These are phyloP conservation scores for Saussurea involucrata DNA, from an alignment of 129 eudicot genomes.

Conservation along the genomic window DNA sequence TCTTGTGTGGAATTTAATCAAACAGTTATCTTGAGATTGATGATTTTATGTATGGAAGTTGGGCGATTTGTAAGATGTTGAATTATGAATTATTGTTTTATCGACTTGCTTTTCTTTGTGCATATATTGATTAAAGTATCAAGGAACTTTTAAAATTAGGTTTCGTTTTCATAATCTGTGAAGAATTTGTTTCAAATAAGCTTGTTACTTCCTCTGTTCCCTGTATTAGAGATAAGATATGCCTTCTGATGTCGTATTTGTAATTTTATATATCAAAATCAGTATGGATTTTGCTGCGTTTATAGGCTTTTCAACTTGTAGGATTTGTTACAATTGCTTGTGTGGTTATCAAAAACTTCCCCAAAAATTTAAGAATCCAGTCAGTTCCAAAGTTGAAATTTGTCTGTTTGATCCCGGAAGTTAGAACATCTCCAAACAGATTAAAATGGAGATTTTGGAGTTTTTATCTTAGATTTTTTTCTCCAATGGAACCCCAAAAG, in stretches of 20 bases:
- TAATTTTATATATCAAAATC: background rate
- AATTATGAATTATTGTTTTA: background rate
- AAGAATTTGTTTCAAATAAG: background rate
- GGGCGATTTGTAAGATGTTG: background rate
- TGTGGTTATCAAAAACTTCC: background rate
- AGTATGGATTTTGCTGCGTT: background rate
- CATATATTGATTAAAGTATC: background rate
- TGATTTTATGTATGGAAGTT: constrained; percentile 1
- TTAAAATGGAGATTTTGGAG: background rate
- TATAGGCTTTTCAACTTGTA: background rate
- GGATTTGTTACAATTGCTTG: background rate
- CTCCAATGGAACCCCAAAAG: background rate
- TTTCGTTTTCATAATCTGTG: background rate
- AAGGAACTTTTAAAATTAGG: background rate
- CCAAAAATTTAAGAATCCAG: background rate
- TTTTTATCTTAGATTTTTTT: background rate
- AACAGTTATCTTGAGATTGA: background rate
- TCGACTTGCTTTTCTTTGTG: background rate
- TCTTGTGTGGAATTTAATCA: background rate
- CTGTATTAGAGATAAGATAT: background rate
- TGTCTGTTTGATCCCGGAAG: constrained; percentile 7
- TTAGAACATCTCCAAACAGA: background rate
- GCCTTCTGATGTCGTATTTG: constrained; percentile 8
- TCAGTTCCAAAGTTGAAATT: background rate
- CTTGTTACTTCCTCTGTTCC: background rate